Base-by-base conservation (phyloP, 2,329 filamentous ascomycete genomes). In the Stenocarpella maydis region DNA sequence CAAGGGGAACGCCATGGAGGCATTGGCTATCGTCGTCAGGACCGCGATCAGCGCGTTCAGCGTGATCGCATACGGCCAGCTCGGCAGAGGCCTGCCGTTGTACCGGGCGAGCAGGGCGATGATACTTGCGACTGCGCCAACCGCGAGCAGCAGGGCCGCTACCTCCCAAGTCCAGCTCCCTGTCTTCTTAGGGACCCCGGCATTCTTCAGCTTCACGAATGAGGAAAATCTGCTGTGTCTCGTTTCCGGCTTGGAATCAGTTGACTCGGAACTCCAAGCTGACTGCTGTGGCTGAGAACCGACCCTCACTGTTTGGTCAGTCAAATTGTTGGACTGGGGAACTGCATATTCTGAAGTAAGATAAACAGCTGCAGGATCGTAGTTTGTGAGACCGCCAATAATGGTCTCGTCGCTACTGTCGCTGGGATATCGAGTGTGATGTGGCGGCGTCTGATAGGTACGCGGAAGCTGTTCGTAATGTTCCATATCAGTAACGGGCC, bases 31-130 rank as follows among this genome's bases (percentile, higher is more conserved):
- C 10, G 78, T 76, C 0, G 76, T 76, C 28, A 79, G 66, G 52
- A 78, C 67, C 2, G 77, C 77, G 21, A 78, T 77, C n/a, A 77
- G 67, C 9, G 78, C 75, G 69, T 78, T 79, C 63, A 78, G 73
- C 1, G 78, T 79, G 66, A 79, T 75, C 41, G 74, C 74, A 54
- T 76, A 77, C 4, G 75, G 76, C 77, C 77, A 79, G 15, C 75
- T 74, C 1, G 74, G 72, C 12, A 79, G 70, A 1, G 76, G 71
- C 21, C 67, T 74, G 1, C 74, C 73, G 47, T 78, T 75, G 65
- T 76, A 79, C 28, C 71, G 72, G 1, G 74, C 77, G 17, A 79
- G 72, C 3, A 79, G 71, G 10, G 74, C 77, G 39, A 78, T 71
- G 50, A 78, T 77, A 47, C 74, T 70, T 0, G 73, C 75, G 14